These are phyloP conservation scores for Diaporthe sp. DNA, from an alignment of 2,329 filamentous ascomycete species.

Conservation along the genomic window DNA sequence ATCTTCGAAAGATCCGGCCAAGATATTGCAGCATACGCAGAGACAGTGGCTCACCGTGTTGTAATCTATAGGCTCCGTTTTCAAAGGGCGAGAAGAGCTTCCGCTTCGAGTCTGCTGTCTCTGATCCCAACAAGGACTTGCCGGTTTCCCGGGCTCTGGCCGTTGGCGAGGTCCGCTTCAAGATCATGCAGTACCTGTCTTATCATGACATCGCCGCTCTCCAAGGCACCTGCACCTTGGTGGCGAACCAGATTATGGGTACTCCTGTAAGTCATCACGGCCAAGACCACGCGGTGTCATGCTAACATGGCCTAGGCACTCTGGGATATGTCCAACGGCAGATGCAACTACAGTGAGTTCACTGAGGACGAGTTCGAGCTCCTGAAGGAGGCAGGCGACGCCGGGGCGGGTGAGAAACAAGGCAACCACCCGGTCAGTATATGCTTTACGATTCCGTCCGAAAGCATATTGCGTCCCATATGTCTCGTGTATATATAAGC, in stretches of 20 bases:
- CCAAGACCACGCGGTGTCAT: background rate
- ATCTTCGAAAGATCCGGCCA: no score
- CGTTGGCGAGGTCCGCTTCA: background rate
- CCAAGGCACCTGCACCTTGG: constrained; percentile 6
- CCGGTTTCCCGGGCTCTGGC: background rate
- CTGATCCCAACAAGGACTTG: background rate
- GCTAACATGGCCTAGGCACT: constrained; percentile 3
- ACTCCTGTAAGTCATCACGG: background rate
- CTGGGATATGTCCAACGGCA: constrained; percentile 6
- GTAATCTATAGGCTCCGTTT: background rate
- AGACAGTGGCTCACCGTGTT: background rate
- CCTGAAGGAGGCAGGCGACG: constrained; percentile 10
- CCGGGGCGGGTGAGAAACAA: background rate
- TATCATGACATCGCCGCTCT: constrained; percentile 30
- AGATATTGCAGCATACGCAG: background rate
- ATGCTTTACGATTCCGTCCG: background rate
- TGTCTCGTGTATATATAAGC: background rate
- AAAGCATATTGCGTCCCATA: no score
- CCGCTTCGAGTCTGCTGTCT: background rate
- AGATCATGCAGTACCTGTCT: constrained; percentile 11
- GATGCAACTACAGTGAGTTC: constrained; percentile 31
- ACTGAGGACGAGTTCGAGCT: constrained; percentile 11
- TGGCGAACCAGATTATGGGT: constrained; percentile 4
- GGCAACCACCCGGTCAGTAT: background rate
- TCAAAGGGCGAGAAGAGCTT: constrained; percentile 8